Percentiles rank a stretch among this genome's conserved stretches.
These are phyloP conservation scores for Astrephomene gubernaculifera DNA, from an alignment of 139 green algal genomes.

Conservation along the genomic window DNA sequence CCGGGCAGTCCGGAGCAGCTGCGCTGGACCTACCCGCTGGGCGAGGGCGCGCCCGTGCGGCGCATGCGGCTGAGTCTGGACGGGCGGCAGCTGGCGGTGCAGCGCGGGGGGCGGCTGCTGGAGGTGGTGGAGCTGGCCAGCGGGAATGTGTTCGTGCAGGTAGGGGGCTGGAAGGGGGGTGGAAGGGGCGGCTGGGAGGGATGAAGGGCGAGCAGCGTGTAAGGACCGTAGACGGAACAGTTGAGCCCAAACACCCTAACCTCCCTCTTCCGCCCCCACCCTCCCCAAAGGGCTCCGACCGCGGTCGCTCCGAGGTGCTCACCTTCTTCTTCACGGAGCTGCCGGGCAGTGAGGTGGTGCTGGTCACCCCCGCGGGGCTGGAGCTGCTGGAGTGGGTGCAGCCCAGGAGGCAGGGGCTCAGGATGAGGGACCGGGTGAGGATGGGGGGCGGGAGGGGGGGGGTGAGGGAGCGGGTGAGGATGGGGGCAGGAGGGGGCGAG, in stretches of 20 bases:
- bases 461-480: not conserved
- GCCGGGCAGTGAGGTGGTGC: slow-evolving; percentile 59
- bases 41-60: slow-evolving; percentile 31
- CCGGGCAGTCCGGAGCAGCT: slow-evolving; percentile 57
- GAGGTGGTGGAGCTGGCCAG: slow-evolving; percentile 56
- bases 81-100: slow-evolving; percentile 57
- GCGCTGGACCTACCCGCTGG: slow-evolving; percentile 65
- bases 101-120: slow-evolving; percentile 51
- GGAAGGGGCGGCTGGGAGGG: not conserved
- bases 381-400: slow-evolving; percentile 58
- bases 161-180: not conserved
- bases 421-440: slow-evolving; percentile 22
- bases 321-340: slow-evolving; percentile 70
- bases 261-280: not conserved
- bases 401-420: slow-evolving; percentile 28
- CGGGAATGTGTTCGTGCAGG: slow-evolving; percentile 56
- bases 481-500: not conserved
- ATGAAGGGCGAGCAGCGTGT: not conserved
- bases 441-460: not conserved
- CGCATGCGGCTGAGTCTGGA: slow-evolving; percentile 58
- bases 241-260: not conserved
- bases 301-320: slow-evolving; percentile 48
- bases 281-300: slow-evolving; percentile 35
- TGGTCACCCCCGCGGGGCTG: slow-evolving; percentile 57
- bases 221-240: not conserved